A percentile compares a stretch with the other conserved stretches of the same genome.
These are phyloP conservation scores for Spergularia azorica DNA, from an alignment of 179 eudicot genomes.

Conservation along the genomic window DNA sequence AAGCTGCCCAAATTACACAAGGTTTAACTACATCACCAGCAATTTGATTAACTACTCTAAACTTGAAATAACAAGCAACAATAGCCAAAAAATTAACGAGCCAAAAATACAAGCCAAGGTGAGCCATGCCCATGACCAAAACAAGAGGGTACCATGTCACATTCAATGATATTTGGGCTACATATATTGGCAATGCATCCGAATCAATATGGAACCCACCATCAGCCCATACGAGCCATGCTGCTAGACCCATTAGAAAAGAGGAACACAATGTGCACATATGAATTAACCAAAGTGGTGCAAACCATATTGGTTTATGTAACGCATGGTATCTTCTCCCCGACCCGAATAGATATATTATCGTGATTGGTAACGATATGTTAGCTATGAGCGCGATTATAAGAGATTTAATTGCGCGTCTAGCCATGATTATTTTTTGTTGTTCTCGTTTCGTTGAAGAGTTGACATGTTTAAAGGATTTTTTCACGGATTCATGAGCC, in stretches of 20 bases:
- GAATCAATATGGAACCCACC: conserved; percentile 28
- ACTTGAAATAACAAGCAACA: conserved; percentile 26
- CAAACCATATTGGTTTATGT: conserved; percentile 33
- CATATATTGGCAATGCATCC: conserved; percentile 25
- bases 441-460: neutral
- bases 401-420: conserved; percentile 31
- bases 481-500: conserved; percentile 6
- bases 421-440: conserved; percentile 35
- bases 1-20: conserved; percentile 33
- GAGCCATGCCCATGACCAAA: conserved; percentile 31
- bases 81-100: conserved; percentile 23
- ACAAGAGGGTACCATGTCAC: conserved; percentile 41
- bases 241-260: conserved; percentile 34
- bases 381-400: conserved; percentile 23
- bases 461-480: neutral
- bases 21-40: conserved; percentile 30
- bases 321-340: conserved; percentile 25
- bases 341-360: conserved; percentile 29
- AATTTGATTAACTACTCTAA: conserved; percentile 24
- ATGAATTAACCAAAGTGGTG: conserved; percentile 35
- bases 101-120: conserved; percentile 31
- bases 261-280: conserved; percentile 29
- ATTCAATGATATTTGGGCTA: conserved; percentile 27
- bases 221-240: conserved; percentile 45
- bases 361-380: conserved; percentile 25